Percentiles rank a stretch among this genome's conserved stretches.
These are phyloP conservation scores for Oryza australiensis DNA, from an alignment of 176 grass and related monocot species.

Conservation along the genomic window DNA sequence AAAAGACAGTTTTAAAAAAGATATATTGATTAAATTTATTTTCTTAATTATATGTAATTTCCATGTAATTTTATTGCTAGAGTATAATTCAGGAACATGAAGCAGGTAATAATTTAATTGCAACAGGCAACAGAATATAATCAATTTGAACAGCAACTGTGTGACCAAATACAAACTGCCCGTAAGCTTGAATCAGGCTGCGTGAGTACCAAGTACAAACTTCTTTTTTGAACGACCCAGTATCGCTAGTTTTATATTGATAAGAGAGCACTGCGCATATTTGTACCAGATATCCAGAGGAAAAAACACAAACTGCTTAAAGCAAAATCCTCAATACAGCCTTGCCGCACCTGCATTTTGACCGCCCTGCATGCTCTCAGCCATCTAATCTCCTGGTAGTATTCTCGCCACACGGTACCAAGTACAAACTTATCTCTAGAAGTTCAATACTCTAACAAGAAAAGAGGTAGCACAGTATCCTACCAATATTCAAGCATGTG, in stretches of 20 bases:
- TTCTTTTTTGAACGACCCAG: no score
- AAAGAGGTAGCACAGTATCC: neutral
- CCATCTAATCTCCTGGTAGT: neutral
- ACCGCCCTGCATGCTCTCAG: no score
- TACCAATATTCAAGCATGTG: neutral
- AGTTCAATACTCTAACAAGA: neutral
- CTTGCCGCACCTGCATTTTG: no score
- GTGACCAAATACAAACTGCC: neutral
- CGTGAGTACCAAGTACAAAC: no score
- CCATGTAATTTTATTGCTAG: neutral
- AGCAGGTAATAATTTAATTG: neutral
- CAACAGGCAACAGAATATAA: neutral
- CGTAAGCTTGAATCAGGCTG: neutral
- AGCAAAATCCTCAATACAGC: neutral
- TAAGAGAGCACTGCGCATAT: neutral
- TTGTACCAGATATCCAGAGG: neutral
- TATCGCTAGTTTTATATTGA: neutral
- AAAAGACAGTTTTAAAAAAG: neutral
- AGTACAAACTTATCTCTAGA: neutral
- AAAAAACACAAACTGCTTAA: neutral
- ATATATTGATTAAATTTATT: neutral
- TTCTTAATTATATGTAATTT: neutral
- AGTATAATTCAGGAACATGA: neutral
- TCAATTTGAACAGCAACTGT: neutral
- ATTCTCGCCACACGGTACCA: neutral